Base-by-base conservation (phyloP, 208 protist genomes). In the Acanthamoeba triangularis region DNA sequence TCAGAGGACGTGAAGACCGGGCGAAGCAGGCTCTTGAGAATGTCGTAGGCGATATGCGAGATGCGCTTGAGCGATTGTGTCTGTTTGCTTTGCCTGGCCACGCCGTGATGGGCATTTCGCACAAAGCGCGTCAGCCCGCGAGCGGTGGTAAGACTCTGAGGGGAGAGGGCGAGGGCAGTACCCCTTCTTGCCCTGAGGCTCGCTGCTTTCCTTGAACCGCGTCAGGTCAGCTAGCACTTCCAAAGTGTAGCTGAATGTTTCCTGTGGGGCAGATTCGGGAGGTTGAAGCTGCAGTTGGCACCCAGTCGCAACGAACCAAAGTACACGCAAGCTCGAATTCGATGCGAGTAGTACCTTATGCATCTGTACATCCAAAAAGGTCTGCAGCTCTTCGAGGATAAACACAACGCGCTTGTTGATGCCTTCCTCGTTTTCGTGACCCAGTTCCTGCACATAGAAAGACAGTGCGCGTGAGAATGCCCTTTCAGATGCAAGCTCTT, bases 201-300 rank as follows among this genome's bases (percentile, higher is more conserved):
- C 85, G 37, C 56, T 33, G 54, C 85, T 69, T 8, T 94, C 90
- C 25, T 74, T 94, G 65, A 94, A 82, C 23, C 90, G 90, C 23
- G 90, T 94, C 20, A 94, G 41, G 28, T 82, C 90, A 28, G 67
- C 90, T 33, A 94, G 65, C 41, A 94, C 90, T 63, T 94, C 90
- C 44, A 94, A 80, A 47, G 90, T 82, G 90, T 94, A 94, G 90
- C 54, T 82, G 67, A 94, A 94, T 18, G 67, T 94, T 10, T 94
- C 90, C 67, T 74, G 33, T 91, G 20, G 30, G n/a, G 33, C 2
- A 41, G 11, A 20, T 59, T 13, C 18, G 52, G 18, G 52, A 23
- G 65, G 37, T 44, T 44, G 16, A 44, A 44, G 41, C 41, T 44
- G 41, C 41, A 44, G 41, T 44, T 44, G 44, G 20, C 23, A 23